Evolutionary conservation across 306 rosid species (phyloP).

Genomic region (Datisca glomerata): DNA sequence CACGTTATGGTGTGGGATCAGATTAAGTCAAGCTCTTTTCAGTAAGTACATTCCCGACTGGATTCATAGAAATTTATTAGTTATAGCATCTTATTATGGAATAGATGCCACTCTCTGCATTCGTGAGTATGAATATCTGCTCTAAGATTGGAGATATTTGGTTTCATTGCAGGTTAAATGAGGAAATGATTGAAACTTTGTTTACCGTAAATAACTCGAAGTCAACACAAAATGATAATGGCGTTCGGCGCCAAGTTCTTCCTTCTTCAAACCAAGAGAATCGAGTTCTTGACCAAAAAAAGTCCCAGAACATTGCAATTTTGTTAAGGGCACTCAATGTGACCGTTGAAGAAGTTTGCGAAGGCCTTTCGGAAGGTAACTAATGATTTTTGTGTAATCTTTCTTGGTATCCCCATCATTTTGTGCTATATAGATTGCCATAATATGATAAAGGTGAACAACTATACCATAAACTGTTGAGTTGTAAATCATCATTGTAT

Average conservation of each 20-base stretch:
- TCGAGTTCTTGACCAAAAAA: slow-evolving; percentile 84
- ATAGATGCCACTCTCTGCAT: no score
- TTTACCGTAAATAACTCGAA: slow-evolving; percentile 53
- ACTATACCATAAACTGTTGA: no score
- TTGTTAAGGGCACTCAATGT: slow-evolving; percentile 79
- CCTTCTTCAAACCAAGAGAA: slow-evolving; percentile 36
- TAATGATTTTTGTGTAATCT: no score
- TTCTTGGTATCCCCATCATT: background rate
- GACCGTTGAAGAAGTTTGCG: slow-evolving; percentile 90
- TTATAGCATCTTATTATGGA: background rate
- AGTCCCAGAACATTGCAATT: slow-evolving; percentile 90
- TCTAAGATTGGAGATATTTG: no score
- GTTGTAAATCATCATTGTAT: no score
- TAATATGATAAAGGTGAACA: background rate
- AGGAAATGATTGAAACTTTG: slow-evolving; percentile 86
- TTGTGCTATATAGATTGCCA: background rate
- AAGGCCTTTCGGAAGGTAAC: slow-evolving; percentile 77
- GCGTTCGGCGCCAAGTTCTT: slow-evolving; percentile 27
- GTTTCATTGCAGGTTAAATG: slow-evolving; percentile 84
- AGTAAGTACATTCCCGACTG: slow-evolving; percentile 31
- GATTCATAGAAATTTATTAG: background rate
- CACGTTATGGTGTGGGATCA: slow-evolving; percentile 92
- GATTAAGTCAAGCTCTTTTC: slow-evolving; percentile 72
- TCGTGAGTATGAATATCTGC: no score
- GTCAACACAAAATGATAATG: slow-evolving; percentile 33